Conservation (phyloP, 1,284 basidiomycete genomes). For the Fomitopsis betulina region DNA sequence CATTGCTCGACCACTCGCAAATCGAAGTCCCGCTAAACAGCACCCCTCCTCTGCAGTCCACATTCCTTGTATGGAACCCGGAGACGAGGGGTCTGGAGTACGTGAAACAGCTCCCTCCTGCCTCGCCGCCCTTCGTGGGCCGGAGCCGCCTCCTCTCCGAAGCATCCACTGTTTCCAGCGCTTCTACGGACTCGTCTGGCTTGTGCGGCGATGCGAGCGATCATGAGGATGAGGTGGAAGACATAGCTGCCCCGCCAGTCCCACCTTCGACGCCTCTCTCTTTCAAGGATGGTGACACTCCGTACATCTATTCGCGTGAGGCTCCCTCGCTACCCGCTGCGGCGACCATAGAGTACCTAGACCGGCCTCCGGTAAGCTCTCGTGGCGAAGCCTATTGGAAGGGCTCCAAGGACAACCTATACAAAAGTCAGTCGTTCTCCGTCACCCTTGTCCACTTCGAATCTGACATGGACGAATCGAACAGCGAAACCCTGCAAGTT, state of each 20-base stretch:
- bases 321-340: not conserved
- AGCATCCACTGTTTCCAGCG: not conserved
- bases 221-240: not conserved
- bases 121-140: not conserved
- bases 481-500: constrained; percentile 67
- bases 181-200: not conserved
- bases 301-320: not conserved
- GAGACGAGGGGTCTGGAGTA: not conserved
- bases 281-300: not conserved
- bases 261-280: not conserved
- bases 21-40: not conserved
- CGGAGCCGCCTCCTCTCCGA: not conserved
- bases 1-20: not conserved
- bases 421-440: constrained; percentile 17
- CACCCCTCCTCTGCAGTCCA: not conserved
- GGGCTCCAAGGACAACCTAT: constrained; percentile 8
- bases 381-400: not conserved
- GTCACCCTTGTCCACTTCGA: not conserved
- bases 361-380: not conserved
- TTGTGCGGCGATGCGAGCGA: not conserved
- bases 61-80: not conserved
- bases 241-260: not conserved
- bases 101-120: not conserved
- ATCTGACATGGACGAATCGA: not conserved
- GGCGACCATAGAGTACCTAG: not conserved